Conservation (phyloP, 139 green algal genomes). For the Chlorella vulgaris region DNA sequence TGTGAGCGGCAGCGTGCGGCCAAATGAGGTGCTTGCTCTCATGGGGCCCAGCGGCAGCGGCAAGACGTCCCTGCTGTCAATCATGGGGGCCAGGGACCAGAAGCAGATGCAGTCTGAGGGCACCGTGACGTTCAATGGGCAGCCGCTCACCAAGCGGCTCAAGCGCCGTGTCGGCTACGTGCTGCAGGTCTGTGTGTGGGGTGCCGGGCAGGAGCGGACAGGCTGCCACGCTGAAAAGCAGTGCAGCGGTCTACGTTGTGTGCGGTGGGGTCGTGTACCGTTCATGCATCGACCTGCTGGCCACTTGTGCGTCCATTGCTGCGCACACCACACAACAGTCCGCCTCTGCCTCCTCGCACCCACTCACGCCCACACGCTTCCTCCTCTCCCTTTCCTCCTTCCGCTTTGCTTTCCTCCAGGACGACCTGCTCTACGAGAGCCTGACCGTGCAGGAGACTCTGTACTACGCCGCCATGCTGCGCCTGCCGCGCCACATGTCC, state of each 20-base stretch:
- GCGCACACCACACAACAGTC: background rate
- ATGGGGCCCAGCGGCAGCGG: constrained; percentile 74
- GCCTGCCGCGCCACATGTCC: constrained; percentile 75
- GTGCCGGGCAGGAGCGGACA: no score
- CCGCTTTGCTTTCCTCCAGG: constrained; percentile 52
- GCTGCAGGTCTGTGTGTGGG: constrained; percentile 41
- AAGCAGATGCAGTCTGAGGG: constrained; percentile 48
- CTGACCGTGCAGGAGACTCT: constrained; percentile 80
- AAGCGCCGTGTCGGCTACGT: constrained; percentile 72
- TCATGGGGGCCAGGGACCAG: constrained; percentile 69
- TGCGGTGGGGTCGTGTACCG: no score
- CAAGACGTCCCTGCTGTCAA: constrained; percentile 81
- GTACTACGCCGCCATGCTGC: constrained; percentile 84
- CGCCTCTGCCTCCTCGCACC: background rate
- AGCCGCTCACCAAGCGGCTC: constrained; percentile 61
- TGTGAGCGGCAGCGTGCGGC: constrained; percentile 48
- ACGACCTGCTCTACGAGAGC: constrained; percentile 85
- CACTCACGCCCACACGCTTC: background rate
- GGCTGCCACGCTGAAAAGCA: no score
- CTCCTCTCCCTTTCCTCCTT: background rate
- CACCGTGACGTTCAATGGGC: constrained; percentile 75
- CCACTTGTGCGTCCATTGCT: no score
- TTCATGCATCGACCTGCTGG: no score
- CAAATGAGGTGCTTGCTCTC: constrained; percentile 62
- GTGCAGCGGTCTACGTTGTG: no score